Percentiles rank a stretch among this genome's conserved stretches.
phyloP scores from a whole-genome alignment of 177 flowering plant species.

The Telopea speciosissima region DNA sequence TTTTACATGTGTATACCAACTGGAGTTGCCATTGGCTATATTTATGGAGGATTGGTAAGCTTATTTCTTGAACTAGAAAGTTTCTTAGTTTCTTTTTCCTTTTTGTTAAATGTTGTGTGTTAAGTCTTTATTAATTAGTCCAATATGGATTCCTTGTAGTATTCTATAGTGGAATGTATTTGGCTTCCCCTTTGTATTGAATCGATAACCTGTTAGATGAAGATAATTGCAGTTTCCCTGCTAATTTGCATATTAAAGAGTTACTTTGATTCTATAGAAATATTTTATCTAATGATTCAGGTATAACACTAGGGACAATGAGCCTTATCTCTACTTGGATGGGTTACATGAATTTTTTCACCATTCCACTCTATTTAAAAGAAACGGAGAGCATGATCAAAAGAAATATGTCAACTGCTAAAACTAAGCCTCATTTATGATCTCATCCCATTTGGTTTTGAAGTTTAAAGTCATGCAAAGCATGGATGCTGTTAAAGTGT shows the following conservation, averaged over 20 bases:
- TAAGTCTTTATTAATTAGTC: neutral
- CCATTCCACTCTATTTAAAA: no score
- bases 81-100: neutral
- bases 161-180: neutral
- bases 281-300: no score
- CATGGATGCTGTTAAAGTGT: no score
- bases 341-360: no score
- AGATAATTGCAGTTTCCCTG: neutral
- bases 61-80: slow-evolving; percentile 1
- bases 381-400: no score
- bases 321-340: no score
- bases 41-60: slow-evolving; percentile 91
- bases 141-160: neutral
- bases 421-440: no score
- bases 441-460: no score
- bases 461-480: no score
- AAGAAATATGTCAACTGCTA: no score
- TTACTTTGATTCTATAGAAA: neutral
- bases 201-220: neutral
- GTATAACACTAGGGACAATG: no score
- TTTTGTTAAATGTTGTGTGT: neutral
- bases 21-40: slow-evolving; percentile 90
- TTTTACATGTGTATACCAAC: slow-evolving; percentile 97
- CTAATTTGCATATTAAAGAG: neutral
- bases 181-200: neutral